Conservation (phyloP, 2,329 filamentous ascomycete species). For the Neopestalotiopsis sp. region DNA sequence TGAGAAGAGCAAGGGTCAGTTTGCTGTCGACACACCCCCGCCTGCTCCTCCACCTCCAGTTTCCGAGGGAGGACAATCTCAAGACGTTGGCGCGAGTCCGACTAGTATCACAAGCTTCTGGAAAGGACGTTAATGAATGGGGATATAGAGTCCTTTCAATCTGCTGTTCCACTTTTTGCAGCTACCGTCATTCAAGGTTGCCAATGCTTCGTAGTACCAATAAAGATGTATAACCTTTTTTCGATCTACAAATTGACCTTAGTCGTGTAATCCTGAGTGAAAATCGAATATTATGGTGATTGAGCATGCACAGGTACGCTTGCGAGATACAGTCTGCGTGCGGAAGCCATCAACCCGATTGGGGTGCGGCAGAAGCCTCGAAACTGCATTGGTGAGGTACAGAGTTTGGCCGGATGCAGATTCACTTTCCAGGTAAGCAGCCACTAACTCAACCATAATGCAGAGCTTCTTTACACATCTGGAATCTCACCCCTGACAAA, state of each 20-base stretch:
- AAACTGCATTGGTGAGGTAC: not conserved
- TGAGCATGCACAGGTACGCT: not conserved
- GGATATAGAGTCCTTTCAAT: not conserved
- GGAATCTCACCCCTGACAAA: not conserved
- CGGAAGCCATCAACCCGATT: not conserved
- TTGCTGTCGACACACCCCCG: conserved; percentile 31
- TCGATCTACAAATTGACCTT: not conserved
- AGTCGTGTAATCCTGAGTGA: no score
- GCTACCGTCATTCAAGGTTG: not conserved
- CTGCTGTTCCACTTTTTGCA: not conserved
- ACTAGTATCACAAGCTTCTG: conserved; percentile 33
- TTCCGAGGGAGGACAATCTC: conserved; percentile 31
- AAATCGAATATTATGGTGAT: not conserved
- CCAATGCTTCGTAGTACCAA: not conserved
- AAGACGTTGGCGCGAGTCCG: conserved; percentile 34
- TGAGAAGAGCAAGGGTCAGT: conserved; percentile 33
- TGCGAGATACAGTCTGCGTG: not conserved
- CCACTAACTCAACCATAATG: not conserved
- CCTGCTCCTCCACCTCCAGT: conserved; percentile 8
- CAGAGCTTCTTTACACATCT: not conserved
- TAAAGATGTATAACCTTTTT: not conserved
- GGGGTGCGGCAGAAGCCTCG: not conserved
- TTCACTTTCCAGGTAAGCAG: not conserved
- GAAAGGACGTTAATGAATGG: conserved; percentile 31
- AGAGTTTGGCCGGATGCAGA: not conserved